Evolutionary conservation across 1,284 basidiomycete genomes (phyloP).

Genomic region (Moesziomyces sp.): DNA sequence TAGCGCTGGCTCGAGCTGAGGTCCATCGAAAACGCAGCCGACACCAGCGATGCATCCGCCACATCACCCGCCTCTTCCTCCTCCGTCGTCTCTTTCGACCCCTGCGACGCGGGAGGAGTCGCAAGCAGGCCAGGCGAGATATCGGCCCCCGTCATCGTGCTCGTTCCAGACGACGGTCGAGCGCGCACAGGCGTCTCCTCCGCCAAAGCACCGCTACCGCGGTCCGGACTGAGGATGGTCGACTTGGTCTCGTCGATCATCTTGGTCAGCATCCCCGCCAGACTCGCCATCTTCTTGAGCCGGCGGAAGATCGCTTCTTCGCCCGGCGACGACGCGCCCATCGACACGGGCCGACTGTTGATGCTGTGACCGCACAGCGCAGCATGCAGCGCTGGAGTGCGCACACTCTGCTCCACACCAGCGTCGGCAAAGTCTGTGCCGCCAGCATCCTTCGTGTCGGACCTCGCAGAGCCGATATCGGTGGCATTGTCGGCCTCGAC

Average conservation of each 20-base stretch:
- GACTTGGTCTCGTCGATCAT: slow-evolving; percentile 47
- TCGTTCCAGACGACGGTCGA: slow-evolving; percentile 1
- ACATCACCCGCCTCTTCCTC: not conserved
- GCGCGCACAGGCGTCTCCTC: slow-evolving; percentile 17
- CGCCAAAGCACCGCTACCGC: not conserved
- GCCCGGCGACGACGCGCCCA: slow-evolving; percentile 1
- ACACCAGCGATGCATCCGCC: slow-evolving; percentile 26
- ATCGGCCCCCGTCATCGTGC: slow-evolving; percentile 9
- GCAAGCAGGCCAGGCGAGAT: slow-evolving; percentile 28
- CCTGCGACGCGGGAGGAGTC: slow-evolving; percentile 6
- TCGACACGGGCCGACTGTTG: not conserved
- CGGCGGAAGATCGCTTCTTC: slow-evolving; percentile 25
- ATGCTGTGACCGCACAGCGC: slow-evolving; percentile 3
- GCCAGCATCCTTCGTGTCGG: slow-evolving; percentile 33
- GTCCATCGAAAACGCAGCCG: slow-evolving; percentile 31
- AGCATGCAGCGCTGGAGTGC: slow-evolving; percentile 12
- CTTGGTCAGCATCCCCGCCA: slow-evolving; percentile 34
- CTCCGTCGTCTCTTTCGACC: not conserved
- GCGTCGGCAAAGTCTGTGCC: not conserved
- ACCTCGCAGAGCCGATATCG: slow-evolving; percentile 23
- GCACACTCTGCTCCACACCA: not conserved
- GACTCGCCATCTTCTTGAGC: slow-evolving; percentile 35
- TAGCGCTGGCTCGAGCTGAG: slow-evolving; percentile 5
- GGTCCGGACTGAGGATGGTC: slow-evolving; percentile 16
- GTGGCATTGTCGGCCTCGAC: slow-evolving; percentile 9